These are phyloP conservation scores for Teunomyces aglyptinius DNA, from an alignment of 805 yeast species.

Conservation along the genomic window DNA sequence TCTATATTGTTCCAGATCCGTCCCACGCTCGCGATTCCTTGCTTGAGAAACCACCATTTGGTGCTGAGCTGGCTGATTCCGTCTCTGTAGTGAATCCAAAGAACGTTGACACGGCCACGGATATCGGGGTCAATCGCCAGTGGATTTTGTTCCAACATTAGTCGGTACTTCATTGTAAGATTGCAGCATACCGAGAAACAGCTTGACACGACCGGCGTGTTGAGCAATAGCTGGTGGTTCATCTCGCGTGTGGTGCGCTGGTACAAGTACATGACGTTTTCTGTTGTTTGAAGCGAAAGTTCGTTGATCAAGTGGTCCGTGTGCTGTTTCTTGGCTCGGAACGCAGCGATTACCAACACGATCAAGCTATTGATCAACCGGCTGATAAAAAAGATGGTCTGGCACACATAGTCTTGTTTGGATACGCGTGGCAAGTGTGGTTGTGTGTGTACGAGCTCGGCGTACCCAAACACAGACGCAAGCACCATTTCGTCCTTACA, in stretches of 20 bases:
- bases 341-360: slow-evolving; percentile 11
- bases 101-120: not conserved
- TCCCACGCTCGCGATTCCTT: slow-evolving; percentile 1
- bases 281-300: slow-evolving; percentile 20
- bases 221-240: slow-evolving; percentile 10
- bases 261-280: slow-evolving; percentile 24
- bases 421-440: not conserved
- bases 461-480: not conserved
- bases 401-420: slow-evolving; percentile 13
- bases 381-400: slow-evolving; percentile 23
- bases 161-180: not conserved
- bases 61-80: not conserved
- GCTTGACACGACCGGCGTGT: slow-evolving; percentile 26
- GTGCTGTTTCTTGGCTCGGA: slow-evolving; percentile 17
- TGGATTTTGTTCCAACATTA: not conserved
- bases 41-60: slow-evolving; percentile 7
- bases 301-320: slow-evolving; percentile 22
- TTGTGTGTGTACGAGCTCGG: not conserved
- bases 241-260: slow-evolving; percentile 14
- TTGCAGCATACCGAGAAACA: slow-evolving; percentile 15
- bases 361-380: slow-evolving; percentile 26
- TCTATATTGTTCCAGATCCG: not conserved
- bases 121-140: too few species aligned
- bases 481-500: slow-evolving; percentile 18
- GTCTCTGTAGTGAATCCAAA: slow-evolving; percentile 3